A percentile compares a stretch with the other conserved stretches of the same genome.
These are phyloP conservation scores for Exophiala dermatitidis DNA, from an alignment of 2,329 filamentous ascomycete species.

Conservation along the genomic window DNA sequence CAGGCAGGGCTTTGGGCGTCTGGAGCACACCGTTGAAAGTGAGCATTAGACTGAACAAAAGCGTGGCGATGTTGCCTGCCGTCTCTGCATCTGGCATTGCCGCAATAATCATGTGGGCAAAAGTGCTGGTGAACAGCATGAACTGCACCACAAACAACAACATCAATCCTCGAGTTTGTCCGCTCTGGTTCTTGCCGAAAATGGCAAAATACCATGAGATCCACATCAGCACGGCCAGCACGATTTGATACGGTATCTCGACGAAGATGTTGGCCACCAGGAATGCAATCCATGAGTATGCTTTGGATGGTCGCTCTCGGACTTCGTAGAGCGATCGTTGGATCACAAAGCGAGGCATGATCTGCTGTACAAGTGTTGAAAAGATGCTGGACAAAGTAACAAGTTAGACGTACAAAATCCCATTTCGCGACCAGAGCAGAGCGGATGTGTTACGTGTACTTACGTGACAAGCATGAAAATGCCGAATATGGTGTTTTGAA, in stretches of 20 bases:
- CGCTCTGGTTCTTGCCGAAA: slow-evolving; percentile 55
- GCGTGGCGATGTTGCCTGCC: slow-evolving; percentile 67
- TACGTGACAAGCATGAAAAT: slow-evolving; percentile 56
- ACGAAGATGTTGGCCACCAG: slow-evolving; percentile 60
- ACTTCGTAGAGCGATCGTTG: slow-evolving; percentile 60
- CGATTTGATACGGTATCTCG: slow-evolving; percentile 62
- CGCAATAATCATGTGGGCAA: slow-evolving; percentile 73
- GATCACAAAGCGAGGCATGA: slow-evolving; percentile 59
- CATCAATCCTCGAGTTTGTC: slow-evolving; percentile 32
- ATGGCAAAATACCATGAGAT: slow-evolving; percentile 66
- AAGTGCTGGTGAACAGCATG: slow-evolving; percentile 65
- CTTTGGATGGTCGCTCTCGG: slow-evolving; percentile 62
- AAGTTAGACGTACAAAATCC: background rate
- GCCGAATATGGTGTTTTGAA: slow-evolving; percentile 69
- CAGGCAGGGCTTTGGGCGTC: slow-evolving; percentile 50
- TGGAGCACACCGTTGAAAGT: slow-evolving; percentile 70
- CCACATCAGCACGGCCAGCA: slow-evolving; percentile 62
- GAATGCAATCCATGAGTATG: slow-evolving; percentile 68
- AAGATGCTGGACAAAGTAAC: slow-evolving; percentile 39
- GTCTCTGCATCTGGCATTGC: slow-evolving; percentile 62
- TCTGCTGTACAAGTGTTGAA: slow-evolving; percentile 42
- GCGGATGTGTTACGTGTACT: background rate
- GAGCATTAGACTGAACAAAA: slow-evolving; percentile 65
- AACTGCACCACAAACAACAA: slow-evolving; percentile 63
- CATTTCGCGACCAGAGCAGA: background rate